Conservation (phyloP, 805 yeast genomes). For the Barnettozyma vustinii region DNA sequence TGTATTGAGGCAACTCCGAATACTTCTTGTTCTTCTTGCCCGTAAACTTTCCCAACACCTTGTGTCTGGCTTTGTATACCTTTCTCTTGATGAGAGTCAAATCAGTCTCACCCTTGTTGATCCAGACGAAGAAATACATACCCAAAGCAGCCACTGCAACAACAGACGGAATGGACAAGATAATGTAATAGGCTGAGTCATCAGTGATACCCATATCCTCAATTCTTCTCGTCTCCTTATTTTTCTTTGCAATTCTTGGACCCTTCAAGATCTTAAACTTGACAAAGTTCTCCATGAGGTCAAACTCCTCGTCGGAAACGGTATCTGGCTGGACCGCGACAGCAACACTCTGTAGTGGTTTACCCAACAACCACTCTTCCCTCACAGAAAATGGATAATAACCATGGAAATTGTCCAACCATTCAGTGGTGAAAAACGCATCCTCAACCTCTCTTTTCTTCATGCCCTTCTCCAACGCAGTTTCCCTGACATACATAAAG, state of each 20-base stretch:
- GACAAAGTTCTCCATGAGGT: constrained; percentile 47
- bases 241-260: constrained; percentile 35
- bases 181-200: constrained; percentile 53
- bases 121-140: constrained; percentile 58
- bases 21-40: constrained; percentile 34
- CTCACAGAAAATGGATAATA: constrained; percentile 54
- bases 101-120: constrained; percentile 54
- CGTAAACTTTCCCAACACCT: constrained; percentile 35
- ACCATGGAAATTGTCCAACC: constrained; percentile 64
- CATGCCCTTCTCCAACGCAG: constrained; percentile 50
- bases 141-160: constrained; percentile 54
- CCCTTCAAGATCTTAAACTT: constrained; percentile 38
- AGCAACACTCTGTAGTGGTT: constrained; percentile 48
- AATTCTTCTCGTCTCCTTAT: constrained; percentile 37
- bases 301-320: constrained; percentile 61
- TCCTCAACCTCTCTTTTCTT: constrained; percentile 36
- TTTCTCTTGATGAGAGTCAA: constrained; percentile 37
- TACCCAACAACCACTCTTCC: constrained; percentile 59
- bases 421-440: constrained; percentile 65
- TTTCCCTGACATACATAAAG: constrained; percentile 58
- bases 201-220: constrained; percentile 41
- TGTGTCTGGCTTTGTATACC: constrained; percentile 32
- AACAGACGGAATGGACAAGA: constrained; percentile 62
- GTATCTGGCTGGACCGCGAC: constrained; percentile 71
- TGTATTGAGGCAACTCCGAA: constrained; percentile 36